phyloP scores from a whole-genome alignment of 164 flowering plant genomes.

The Kingdonia uniflora region DNA sequence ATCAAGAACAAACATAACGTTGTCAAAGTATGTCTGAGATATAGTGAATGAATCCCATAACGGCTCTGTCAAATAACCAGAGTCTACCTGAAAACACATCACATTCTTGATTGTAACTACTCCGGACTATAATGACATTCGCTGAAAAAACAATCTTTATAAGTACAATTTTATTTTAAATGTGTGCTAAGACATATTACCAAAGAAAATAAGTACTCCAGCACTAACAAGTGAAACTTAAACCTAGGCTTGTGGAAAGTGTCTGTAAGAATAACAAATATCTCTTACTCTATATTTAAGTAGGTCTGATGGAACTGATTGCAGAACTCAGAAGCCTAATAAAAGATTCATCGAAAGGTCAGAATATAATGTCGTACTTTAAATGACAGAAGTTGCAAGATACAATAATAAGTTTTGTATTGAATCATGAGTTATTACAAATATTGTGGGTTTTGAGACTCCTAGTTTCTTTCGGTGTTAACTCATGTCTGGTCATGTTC shows the following conservation, averaged over 20 bases:
- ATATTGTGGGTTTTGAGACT: too few species aligned
- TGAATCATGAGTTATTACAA: too few species aligned
- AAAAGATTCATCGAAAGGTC: slow-evolving; percentile 6
- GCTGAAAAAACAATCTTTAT: background rate
- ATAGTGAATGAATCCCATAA: slow-evolving; percentile 79
- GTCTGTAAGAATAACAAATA: too few species aligned
- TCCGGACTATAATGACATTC: too few species aligned
- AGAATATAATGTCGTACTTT: too few species aligned
- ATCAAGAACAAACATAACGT: slow-evolving; percentile 62
- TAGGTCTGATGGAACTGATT: slow-evolving; percentile 81
- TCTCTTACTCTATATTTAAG: slow-evolving; percentile 90
- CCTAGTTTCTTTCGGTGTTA: too few species aligned
- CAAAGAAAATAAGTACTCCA: slow-evolving; percentile 84
- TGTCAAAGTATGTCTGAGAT: slow-evolving; percentile 60
- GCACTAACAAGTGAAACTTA: slow-evolving; percentile 85
- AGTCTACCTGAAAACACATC: slow-evolving; percentile 82
- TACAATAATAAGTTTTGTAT: too few species aligned
- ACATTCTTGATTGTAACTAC: too few species aligned
- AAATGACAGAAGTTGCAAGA: too few species aligned
- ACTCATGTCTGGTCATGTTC: too few species aligned
- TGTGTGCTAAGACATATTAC: too few species aligned
- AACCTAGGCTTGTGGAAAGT: slow-evolving; percentile 99
- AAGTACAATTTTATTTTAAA: too few species aligned
- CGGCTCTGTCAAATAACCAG: slow-evolving; percentile 75
- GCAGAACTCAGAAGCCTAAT: slow-evolving; percentile 84